Percentiles rank a stretch among this genome's conserved stretches.
phyloP scores from a whole-genome alignment of 768 basidiomycete genomes.

The Rhodotorula diobovata region DNA sequence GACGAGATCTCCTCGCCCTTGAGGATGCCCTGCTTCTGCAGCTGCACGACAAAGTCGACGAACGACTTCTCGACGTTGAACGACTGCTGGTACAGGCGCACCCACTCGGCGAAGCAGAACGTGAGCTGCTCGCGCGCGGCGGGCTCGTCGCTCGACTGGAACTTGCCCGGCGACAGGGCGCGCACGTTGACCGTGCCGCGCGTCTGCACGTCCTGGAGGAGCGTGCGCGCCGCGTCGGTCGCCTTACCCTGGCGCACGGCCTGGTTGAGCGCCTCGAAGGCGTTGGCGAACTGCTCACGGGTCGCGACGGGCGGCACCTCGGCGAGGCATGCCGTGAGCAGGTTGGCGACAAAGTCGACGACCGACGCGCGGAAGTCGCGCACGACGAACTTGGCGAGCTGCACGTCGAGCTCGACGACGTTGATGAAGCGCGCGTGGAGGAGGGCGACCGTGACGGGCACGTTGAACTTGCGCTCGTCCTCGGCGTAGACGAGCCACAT shows the following conservation, averaged over 20 bases:
- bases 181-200: constrained; percentile 31
- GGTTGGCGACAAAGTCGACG: constrained; percentile 71
- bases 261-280: constrained; percentile 74
- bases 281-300: constrained; percentile 70
- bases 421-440: constrained; percentile 77
- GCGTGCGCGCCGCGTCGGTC: constrained; percentile 63
- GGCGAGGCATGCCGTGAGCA: constrained; percentile 81
- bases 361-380: constrained; percentile 71
- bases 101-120: constrained; percentile 63
- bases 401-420: constrained; percentile 73
- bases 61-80: constrained; percentile 89
- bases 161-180: constrained; percentile 27
- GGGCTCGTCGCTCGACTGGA: constrained; percentile 34
- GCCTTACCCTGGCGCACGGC: constrained; percentile 68
- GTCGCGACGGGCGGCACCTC: constrained; percentile 69
- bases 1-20: constrained; percentile 94
- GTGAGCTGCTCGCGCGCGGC: constrained; percentile 48
- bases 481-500: constrained; percentile 95
- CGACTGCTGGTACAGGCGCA: constrained; percentile 84
- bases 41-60: constrained; percentile 90
- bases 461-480: constrained; percentile 97
- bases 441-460: constrained; percentile 84
- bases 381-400: constrained; percentile 77
- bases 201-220: constrained; percentile 81
- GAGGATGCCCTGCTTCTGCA: constrained; percentile 93